Evolutionary conservation across 2,329 filamentous ascomycete species (phyloP).

Genomic region (Iodosphaeria phyllophila): DNA sequence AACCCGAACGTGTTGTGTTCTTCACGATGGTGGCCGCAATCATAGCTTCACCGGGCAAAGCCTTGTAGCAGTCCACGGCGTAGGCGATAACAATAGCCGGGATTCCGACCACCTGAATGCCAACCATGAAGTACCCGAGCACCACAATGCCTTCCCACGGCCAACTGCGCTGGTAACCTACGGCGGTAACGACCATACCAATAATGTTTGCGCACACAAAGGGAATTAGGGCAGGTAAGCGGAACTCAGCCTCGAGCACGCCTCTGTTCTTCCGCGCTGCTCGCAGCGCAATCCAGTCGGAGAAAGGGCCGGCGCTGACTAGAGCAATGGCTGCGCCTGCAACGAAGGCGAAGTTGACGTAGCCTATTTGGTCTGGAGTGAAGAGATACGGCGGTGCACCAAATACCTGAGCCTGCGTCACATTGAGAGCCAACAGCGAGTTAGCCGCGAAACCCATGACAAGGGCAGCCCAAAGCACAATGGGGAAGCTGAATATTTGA

Average conservation of each 20-base stretch:
- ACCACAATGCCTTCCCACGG: conserved; percentile 25
- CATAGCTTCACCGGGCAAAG: conserved; percentile 39
- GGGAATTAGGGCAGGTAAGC: conserved; percentile 20
- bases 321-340: conserved; percentile 20
- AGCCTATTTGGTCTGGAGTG: conserved; percentile 22
- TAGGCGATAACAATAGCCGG: conserved; percentile 38
- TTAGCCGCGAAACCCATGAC: conserved; percentile 13
- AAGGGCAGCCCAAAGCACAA: conserved; percentile 11
- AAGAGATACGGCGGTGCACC: conserved; percentile 24
- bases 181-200: conserved; percentile 23
- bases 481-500: conserved; percentile 11
- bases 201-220: conserved; percentile 22
- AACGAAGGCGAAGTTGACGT: conserved; percentile 25
- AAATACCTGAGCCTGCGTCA: conserved; percentile 28
- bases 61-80: conserved; percentile 43
- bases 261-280: conserved; percentile 19
- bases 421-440: conserved; percentile 25
- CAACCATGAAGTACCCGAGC: conserved; percentile 20
- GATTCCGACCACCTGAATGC: conserved; percentile 22
- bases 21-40: conserved; percentile 45
- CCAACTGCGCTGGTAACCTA: conserved; percentile 26
- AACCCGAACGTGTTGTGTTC: conserved; percentile 29
- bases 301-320: conserved; percentile 20
- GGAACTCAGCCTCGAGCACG: conserved; percentile 25
- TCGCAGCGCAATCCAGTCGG: conserved; percentile 20